Evolutionary conservation across 208 protist genomes (phyloP), one percentile per base, ranked within the genome.

Genomic region (Strigomonas culicis): DNA sequence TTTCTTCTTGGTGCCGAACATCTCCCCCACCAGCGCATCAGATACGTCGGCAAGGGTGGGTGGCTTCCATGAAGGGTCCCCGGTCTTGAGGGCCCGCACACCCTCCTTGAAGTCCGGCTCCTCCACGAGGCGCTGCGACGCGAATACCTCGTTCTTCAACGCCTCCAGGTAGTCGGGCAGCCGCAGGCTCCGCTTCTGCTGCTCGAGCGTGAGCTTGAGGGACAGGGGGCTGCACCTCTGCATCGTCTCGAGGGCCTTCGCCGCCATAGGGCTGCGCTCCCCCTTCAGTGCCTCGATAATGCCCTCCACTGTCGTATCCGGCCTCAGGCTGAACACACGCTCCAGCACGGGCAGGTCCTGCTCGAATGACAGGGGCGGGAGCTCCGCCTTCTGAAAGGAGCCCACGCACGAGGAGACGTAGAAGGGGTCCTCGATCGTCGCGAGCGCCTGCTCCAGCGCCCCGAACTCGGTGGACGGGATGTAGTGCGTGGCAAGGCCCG

Each of bases 401-500:
- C 60, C 59, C 36, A 47, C 77, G 50, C 44, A 85, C 27, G 36
- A 74, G 65, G 27, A 44, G 36, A 57, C 68, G 60, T 57, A 73
- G 49, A 53, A 70, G 22, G 43, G 62, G 24, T 72, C 67, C 46
- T 67, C 34, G 24, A 64, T 24, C 8, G 30, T 50, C n/a, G 44
- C 59, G 49, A 84, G 34, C 22, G 60, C 47, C 52, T 74, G 69
- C 59, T 83, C 57, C 28, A 90, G 70, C 19, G 31, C 22, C 31
- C 19, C 27, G 25, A 85, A 50, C 6, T 66, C 55, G 7, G 58
- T 50, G 30, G 51, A 63, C n/a, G 41, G 47, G 19, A 88, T 66
- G 63, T 79, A 94, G 67, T 92, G 80, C 13, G 88, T 94, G 0
- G 77, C 88, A 53, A 94, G 71, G 19, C 84, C 82, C 11, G 66